Evolutionary conservation across 306 rosid species (phyloP).

Genomic region (Castanea sativa): DNA sequence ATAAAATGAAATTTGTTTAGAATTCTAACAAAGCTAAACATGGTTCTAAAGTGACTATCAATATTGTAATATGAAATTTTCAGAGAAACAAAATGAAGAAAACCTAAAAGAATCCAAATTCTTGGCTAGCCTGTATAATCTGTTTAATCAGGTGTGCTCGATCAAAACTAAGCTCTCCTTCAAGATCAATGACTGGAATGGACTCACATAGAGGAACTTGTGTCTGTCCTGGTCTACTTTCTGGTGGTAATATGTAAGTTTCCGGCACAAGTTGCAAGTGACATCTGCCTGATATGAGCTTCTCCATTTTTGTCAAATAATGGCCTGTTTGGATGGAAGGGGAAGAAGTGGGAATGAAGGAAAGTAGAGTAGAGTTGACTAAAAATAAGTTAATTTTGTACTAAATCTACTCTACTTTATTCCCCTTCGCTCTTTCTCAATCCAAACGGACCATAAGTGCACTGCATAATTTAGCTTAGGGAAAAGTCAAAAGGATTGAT

Average conservation of each 20-base stretch:
- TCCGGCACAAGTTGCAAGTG: neutral
- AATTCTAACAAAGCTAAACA: neutral
- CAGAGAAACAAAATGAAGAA: neutral
- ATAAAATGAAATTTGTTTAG: neutral
- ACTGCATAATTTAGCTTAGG: neutral
- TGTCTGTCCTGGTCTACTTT: neutral
- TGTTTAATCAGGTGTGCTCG: neutral
- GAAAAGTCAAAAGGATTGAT: neutral
- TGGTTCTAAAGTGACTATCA: neutral
- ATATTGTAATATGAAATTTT: neutral
- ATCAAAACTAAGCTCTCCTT: neutral
- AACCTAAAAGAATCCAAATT: slow-evolving; percentile 19
- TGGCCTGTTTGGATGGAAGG: neutral
- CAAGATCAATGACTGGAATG: slow-evolving; percentile 6
- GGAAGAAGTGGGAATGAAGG: no score
- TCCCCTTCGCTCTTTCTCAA: no score
- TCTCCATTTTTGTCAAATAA: slow-evolving; percentile 14
- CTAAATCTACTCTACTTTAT: no score
- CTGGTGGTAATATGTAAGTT: slow-evolving; percentile 7
- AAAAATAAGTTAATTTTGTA: no score
- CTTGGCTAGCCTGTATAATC: slow-evolving; percentile 7
- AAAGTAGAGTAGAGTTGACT: no score
- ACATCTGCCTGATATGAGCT: slow-evolving; percentile 2
- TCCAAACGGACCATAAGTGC: neutral
- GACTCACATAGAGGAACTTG: neutral